A percentile compares a stretch with the other conserved stretches of the same genome.
These are phyloP conservation scores for Vaccinium macrocarpon DNA, from an alignment of 148 eudicot genomes.

Conservation along the genomic window DNA sequence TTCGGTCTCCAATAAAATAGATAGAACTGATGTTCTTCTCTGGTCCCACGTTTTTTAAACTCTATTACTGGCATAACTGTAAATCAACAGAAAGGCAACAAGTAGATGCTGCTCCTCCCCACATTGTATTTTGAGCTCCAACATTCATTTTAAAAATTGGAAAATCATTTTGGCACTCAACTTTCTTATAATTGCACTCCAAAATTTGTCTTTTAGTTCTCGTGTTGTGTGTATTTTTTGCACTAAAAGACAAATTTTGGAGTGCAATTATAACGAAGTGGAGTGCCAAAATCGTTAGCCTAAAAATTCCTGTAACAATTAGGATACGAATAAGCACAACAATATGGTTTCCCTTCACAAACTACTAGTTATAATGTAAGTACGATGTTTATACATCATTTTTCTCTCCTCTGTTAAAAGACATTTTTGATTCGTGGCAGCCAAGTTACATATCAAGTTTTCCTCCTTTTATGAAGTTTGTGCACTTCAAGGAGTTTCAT, in stretches of 20 bases:
- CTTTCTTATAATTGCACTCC: too few species aligned
- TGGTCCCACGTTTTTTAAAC: neutral
- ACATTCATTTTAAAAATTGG: too few species aligned
- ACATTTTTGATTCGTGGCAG: neutral
- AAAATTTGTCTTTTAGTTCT: too few species aligned
- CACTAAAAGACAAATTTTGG: too few species aligned
- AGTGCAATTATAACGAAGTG: too few species aligned
- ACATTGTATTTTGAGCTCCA: conserved; percentile 6
- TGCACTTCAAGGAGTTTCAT: neutral
- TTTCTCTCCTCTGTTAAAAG: neutral
- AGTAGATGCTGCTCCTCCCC: neutral
- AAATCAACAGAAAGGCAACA: neutral
- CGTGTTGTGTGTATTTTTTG: too few species aligned
- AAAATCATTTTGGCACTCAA: too few species aligned
- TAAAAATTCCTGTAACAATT: neutral
- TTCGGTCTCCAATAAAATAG: too few species aligned
- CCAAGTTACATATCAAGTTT: neutral
- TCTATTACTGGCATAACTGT: neutral
- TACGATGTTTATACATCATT: neutral
- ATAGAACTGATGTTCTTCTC: neutral
- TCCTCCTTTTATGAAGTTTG: neutral
- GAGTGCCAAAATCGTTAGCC: too few species aligned
- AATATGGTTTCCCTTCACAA: neutral
- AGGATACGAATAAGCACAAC: neutral
- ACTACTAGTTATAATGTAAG: neutral